Conservation (phyloP, 2,329 filamentous ascomycete species). For the Trichoderma atroviride region DNA sequence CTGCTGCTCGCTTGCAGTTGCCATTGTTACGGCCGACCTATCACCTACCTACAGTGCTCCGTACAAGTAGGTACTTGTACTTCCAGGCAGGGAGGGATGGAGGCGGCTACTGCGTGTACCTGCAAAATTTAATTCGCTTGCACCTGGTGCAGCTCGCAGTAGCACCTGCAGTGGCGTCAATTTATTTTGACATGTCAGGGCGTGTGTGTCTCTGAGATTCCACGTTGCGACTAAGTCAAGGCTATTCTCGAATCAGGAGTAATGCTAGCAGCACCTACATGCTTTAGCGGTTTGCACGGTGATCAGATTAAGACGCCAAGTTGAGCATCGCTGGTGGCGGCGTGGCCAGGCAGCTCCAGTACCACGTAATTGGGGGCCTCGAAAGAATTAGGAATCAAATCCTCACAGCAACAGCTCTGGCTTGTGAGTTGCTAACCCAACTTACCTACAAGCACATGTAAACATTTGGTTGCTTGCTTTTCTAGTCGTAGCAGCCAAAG, state of each 20-base stretch:
- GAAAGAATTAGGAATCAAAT: background rate
- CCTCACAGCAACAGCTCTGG: background rate
- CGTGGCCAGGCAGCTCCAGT: background rate
- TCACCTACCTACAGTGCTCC: too few relatives aligned
- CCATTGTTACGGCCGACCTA: background rate
- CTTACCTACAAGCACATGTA: background rate
- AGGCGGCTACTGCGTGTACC: background rate
- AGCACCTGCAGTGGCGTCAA: background rate
- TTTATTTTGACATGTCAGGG: background rate
- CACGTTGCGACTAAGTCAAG: background rate
- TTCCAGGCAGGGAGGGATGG: background rate
- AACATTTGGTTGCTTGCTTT: background rate
- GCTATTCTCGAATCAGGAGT: background rate
- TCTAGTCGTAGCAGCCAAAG: background rate
- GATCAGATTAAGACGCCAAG: background rate
- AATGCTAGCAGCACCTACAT: background rate
- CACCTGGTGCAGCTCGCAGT: background rate
- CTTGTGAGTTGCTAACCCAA: background rate
- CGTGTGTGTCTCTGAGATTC: background rate
- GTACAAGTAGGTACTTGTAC: too few relatives aligned
- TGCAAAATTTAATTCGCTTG: conserved; percentile 11
- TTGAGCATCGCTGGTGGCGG: background rate
- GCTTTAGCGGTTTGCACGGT: background rate
- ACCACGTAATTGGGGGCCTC: background rate
- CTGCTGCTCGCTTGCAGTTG: conserved; percentile 11